A percentile compares a stretch with the other conserved stretches of the same genome.
Evolutionary conservation across 306 rosid genomes (phyloP).

Genomic region (Castanea mollissima): DNA sequence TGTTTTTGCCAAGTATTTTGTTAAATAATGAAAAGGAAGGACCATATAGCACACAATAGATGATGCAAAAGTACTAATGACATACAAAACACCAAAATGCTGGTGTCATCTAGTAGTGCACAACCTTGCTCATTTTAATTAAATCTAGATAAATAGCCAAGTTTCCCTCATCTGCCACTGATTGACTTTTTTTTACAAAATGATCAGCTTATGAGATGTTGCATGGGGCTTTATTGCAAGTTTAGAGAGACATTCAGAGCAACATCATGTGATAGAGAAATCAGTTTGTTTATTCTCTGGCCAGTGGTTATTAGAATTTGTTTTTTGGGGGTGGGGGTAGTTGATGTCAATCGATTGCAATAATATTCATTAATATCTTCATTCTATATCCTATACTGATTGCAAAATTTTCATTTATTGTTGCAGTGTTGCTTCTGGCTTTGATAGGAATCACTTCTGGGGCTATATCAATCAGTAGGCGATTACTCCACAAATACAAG

Average conservation of each 20-base stretch:
- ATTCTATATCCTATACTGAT: background rate
- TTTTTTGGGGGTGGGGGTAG: background rate
- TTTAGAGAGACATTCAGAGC: too few species aligned
- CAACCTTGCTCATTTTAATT: background rate
- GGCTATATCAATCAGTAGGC: slow-evolving; percentile 20
- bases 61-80: background rate
- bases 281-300: too few species aligned
- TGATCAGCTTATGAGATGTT: too few species aligned
- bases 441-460: slow-evolving; percentile 22
- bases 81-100: background rate
- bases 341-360: background rate
- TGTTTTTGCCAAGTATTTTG: background rate
- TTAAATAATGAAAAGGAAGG: background rate
- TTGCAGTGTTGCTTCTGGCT: slow-evolving; percentile 36
- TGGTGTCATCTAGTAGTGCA: background rate
- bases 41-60: background rate
- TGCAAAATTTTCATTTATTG: background rate
- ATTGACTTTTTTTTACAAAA: too few species aligned
- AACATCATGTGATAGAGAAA: too few species aligned
- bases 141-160: background rate
- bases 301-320: too few species aligned
- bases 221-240: too few species aligned
- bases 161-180: too few species aligned
- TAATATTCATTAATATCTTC: background rate
- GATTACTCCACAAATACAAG: slow-evolving; percentile 31